Evolutionary conservation across 116 monocot species (phyloP).

Genomic region (Papilionanthe hybrid): DNA sequence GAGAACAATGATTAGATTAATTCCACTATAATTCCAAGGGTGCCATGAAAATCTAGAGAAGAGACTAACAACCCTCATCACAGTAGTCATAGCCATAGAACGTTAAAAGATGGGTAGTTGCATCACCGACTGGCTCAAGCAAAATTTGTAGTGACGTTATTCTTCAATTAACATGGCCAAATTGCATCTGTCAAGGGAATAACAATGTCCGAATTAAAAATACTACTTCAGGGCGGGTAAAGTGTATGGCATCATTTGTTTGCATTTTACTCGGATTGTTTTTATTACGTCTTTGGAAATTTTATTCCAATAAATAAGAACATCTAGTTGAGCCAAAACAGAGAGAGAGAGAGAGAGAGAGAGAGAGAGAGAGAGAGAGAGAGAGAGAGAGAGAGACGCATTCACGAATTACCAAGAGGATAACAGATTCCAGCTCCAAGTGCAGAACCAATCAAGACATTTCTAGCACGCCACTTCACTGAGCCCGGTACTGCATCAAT

Average conservation of each 20-base stretch:
- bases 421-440: slow-evolving; percentile 92
- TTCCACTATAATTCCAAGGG: neutral
- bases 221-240: neutral
- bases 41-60: neutral
- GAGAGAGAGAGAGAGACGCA: slow-evolving; percentile 3
- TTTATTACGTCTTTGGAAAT: neutral
- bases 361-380: no score
- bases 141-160: neutral
- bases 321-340: neutral
- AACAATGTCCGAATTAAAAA: neutral
- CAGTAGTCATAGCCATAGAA: neutral
- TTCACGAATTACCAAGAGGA: slow-evolving; percentile 60
- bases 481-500: slow-evolving; percentile 78
- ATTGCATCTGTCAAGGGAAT: neutral
- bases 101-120: neutral
- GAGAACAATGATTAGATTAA: neutral
- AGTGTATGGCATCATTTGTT: neutral
- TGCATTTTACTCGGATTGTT: neutral
- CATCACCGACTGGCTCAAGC: neutral
- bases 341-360: neutral
- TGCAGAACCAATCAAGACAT: slow-evolving; percentile 77
- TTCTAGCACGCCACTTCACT: slow-evolving; percentile 76
- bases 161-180: neutral
- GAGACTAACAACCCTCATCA: neutral
- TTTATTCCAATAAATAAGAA: neutral